Conservation (phyloP, 768 basidiomycete species). For the Chalciporus piperatus region DNA sequence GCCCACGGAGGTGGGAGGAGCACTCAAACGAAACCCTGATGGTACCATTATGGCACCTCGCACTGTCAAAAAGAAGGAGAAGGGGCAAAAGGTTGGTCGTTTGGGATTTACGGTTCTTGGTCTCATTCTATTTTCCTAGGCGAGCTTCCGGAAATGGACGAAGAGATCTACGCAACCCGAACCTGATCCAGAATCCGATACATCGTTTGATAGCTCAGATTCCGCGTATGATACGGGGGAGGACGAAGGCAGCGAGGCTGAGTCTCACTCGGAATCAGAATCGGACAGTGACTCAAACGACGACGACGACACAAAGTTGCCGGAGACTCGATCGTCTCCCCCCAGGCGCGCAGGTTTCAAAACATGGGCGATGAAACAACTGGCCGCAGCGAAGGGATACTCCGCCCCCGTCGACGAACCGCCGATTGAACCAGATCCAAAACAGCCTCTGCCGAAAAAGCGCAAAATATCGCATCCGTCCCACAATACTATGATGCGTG, state of each 20-base stretch:
- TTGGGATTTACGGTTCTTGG: conserved; percentile 1
- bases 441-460: conserved; percentile 40
- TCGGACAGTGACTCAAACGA: conserved; percentile 16
- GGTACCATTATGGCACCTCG: conserved; percentile 54
- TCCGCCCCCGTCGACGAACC: conserved; percentile 10
- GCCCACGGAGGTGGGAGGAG: conserved; percentile 50
- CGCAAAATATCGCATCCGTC: conserved; percentile 38
- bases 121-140: conserved; percentile 24
- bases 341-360: conserved; percentile 67
- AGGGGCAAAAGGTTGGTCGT: conserved; percentile 42
- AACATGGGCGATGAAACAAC: conserved; percentile 83
- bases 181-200: conserved; percentile 43
- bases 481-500: conserved; percentile 51
- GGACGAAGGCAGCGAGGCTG: conserved; percentile 21
- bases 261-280: conserved; percentile 6
- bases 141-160: conserved; percentile 53
- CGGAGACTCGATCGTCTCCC: conserved; percentile 17
- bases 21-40: conserved; percentile 63
- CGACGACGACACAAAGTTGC: conserved; percentile 16
- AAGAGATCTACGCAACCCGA: conserved; percentile 27
- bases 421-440: conserved; percentile 8
- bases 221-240: conserved; percentile 57
- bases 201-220: conserved; percentile 77
- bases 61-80: conserved; percentile 42
- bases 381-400: conserved; percentile 49